Conservation (phyloP, 2,329 filamentous ascomycete species). For the Rutstroemia sp. region DNA sequence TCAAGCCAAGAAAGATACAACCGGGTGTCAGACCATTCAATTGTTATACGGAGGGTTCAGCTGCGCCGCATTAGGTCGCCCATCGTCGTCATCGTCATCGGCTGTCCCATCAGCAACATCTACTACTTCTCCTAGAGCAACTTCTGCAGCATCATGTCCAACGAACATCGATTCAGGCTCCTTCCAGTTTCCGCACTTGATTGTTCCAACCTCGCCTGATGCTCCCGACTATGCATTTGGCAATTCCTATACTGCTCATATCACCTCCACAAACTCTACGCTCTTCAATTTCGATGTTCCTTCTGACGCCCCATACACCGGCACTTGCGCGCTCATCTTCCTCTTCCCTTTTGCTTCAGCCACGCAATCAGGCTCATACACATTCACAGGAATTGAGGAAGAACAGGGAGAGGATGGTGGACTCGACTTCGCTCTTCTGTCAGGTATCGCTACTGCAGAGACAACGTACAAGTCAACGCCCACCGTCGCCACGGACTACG, state of each 20-base stretch:
- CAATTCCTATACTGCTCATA: constrained; percentile 47
- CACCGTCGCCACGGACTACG: constrained; percentile 36
- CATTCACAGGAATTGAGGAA: constrained; percentile 45
- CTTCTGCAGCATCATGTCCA: constrained; percentile 10
- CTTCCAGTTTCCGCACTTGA: constrained; percentile 54
- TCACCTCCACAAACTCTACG: constrained; percentile 35
- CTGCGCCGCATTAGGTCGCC: constrained; percentile 19
- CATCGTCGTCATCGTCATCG: background rate
- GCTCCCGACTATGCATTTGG: constrained; percentile 45
- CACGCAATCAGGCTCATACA: constrained; percentile 39
- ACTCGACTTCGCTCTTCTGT: constrained; percentile 39
- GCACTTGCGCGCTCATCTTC: constrained; percentile 56
- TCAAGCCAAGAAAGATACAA: constrained; percentile 14
- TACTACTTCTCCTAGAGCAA: background rate
- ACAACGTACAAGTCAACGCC: constrained; percentile 51
- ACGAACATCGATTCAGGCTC: constrained; percentile 24
- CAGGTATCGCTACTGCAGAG: constrained; percentile 33
- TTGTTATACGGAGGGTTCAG: constrained; percentile 21
- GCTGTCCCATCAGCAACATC: background rate
- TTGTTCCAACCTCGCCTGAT: constrained; percentile 50
- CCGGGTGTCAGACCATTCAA: constrained; percentile 22
- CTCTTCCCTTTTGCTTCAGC: constrained; percentile 48
- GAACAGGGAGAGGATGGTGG: constrained; percentile 31
- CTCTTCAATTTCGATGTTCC: constrained; percentile 67
- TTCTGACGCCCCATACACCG: constrained; percentile 29